Evolutionary conservation across 1,284 basidiomycete genomes (phyloP), one percentile per base, ranked within the genome.

Genomic region (Hemileia vastatrix): DNA sequence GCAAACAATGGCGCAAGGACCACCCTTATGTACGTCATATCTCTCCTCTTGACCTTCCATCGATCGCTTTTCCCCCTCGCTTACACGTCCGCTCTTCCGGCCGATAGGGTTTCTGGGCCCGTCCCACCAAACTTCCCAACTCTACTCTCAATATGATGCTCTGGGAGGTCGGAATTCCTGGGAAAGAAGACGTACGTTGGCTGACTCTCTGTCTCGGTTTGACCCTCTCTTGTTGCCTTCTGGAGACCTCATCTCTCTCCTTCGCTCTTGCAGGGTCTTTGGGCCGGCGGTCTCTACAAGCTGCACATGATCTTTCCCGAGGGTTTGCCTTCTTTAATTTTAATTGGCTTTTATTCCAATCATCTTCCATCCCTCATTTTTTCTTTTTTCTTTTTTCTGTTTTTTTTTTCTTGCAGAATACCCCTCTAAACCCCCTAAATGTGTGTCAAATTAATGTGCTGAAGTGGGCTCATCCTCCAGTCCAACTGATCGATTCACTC

Each of bases 1-100:
- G 95, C 72, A 98, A 98, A 79, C 90, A 95, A 73, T 99, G 95
- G 95, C 80, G 95, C 67, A 97, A 94, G 77, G 95, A 99, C 72
- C 95, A 98, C 78, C 95, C 95, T 53, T 97, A 95, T 72, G 94
- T 97, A 78, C 3, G n/a, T 18, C 4, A 31, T 45, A 45, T 27
- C 40, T n/a, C 21, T 27, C 18, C 1, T 9, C 13, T 11, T 18
- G 31, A 9, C 36, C 6, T 8, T 49, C 33, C 44, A 6, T 6
- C 11, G 3, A 36, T 6, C 44, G 3, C 2, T 9, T 24, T 3
- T 23, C 23, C 23, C 31, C 24, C n/a, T 49, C 36, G 13, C 23
- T 44, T 8, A n/a, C 31, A n/a, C 13, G 45, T 9, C 45, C 40
- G 48, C 40, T 48, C 40, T 13, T 40, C 11, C 18, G 31, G 4